Conservation (phyloP, 345 rosid genomes). For the Murraya koenigii region DNA sequence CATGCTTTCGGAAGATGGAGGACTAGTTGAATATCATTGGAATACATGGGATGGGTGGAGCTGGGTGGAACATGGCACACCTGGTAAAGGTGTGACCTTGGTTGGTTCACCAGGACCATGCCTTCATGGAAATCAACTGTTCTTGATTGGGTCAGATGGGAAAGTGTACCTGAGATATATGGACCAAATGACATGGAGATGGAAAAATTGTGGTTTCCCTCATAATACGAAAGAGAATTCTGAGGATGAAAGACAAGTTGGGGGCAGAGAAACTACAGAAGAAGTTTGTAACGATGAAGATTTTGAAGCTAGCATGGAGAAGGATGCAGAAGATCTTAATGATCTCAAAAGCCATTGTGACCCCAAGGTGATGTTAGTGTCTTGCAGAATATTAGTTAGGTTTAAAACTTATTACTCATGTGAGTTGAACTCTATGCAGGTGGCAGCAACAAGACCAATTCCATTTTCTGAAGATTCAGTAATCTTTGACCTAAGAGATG, state of each 20-base stretch:
- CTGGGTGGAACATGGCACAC: conserved; percentile 70
- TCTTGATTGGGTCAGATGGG: conserved; percentile 62
- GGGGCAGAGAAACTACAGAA: neutral
- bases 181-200: conserved; percentile 55
- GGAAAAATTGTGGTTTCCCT: conserved; percentile 56
- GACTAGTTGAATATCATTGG: conserved; percentile 74
- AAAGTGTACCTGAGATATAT: conserved; percentile 52
- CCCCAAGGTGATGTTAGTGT: conserved; percentile 32
- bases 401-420: conserved; percentile 4
- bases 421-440: conserved; percentile 35
- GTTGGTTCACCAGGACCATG: conserved; percentile 62
- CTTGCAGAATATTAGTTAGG: neutral
- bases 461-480: conserved; percentile 54
- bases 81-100: conserved; percentile 46
- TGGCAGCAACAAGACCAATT: conserved; percentile 57
- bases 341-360: conserved; percentile 30
- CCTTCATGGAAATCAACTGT: conserved; percentile 45
- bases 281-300: conserved; percentile 36
- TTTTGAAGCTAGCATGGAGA: conserved; percentile 25
- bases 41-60: conserved; percentile 58
- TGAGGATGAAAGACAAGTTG: conserved; percentile 20
- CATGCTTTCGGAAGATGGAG: conserved; percentile 59
- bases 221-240: conserved; percentile 4
- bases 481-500: conserved; percentile 61
- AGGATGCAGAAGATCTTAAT: conserved; percentile 24